A percentile compares a stretch with the other conserved stretches of the same genome.
These are phyloP conservation scores for Crotalaria pallida DNA, from an alignment of 306 rosid species.

Conservation along the genomic window DNA sequence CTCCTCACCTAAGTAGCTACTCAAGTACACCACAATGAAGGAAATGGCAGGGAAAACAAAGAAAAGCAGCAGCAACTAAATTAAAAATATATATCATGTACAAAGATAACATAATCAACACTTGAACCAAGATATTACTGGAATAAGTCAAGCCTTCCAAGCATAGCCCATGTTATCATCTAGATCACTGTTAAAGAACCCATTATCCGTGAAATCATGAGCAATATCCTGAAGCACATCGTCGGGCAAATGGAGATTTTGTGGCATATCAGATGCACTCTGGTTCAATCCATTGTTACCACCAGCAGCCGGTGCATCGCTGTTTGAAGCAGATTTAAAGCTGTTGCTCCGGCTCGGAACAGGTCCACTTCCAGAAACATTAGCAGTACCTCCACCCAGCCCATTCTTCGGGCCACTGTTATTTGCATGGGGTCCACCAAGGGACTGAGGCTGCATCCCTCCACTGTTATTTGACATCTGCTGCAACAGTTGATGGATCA, in stretches of 20 bases:
- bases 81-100: slow-evolving; percentile 58
- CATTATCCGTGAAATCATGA: slow-evolving; percentile 61
- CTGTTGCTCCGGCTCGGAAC: slow-evolving; percentile 73
- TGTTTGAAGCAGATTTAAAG: slow-evolving; percentile 80
- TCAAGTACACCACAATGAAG: slow-evolving; percentile 29
- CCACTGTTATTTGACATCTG: slow-evolving; percentile 55
- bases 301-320: slow-evolving; percentile 72
- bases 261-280: slow-evolving; percentile 58
- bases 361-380: slow-evolving; percentile 44
- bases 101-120: slow-evolving; percentile 47
- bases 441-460: slow-evolving; percentile 51
- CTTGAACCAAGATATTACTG: slow-evolving; percentile 26
- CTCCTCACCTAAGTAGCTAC: slow-evolving; percentile 43
- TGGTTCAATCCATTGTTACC: slow-evolving; percentile 68
- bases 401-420: slow-evolving; percentile 48
- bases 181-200: slow-evolving; percentile 65
- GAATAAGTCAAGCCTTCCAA: slow-evolving; percentile 80
- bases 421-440: slow-evolving; percentile 51
- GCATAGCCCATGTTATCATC: slow-evolving; percentile 69
- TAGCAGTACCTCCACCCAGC: slow-evolving; percentile 40
- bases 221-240: slow-evolving; percentile 61
- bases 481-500: slow-evolving; percentile 75
- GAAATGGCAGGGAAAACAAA: slow-evolving; percentile 2
- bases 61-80: slow-evolving; percentile 28
- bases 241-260: slow-evolving; percentile 55